Evolutionary conservation across 192 early-diverging fungal species (phyloP).

Genomic region (Dimargaris cristalligena): DNA sequence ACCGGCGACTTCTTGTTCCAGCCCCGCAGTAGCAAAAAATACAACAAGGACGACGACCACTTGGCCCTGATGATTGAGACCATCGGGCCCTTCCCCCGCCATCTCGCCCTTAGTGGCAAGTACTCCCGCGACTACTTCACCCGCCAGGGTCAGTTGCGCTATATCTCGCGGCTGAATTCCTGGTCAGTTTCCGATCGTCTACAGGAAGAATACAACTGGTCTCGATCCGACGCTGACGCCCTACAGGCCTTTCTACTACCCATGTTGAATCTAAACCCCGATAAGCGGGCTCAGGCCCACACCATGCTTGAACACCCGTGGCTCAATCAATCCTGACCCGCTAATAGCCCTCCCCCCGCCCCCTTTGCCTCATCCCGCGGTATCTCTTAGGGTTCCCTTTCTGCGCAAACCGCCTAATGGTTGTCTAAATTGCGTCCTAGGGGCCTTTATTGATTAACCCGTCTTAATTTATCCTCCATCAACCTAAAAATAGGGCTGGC

Average conservation of each 20-base stretch:
- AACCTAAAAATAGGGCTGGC: too few species aligned
- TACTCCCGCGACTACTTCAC: slow-evolving; percentile 79
- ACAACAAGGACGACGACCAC: slow-evolving; percentile 92
- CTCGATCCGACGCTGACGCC: slow-evolving; percentile 44
- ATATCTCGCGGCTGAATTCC: slow-evolving; percentile 71
- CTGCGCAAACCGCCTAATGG: too few species aligned
- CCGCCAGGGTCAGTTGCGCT: slow-evolving; percentile 67
- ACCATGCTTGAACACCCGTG: slow-evolving; percentile 40
- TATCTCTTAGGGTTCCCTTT: too few species aligned
- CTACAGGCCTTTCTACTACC: slow-evolving; percentile 69
- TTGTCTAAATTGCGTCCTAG: too few species aligned
- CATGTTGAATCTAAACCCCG: slow-evolving; percentile 52
- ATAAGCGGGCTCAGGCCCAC: slow-evolving; percentile 34
- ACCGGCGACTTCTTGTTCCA: slow-evolving; percentile 94
- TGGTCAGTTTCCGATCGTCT: slow-evolving; percentile 73
- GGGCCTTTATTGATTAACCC: too few species aligned
- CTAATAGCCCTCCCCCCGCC: too few species aligned
- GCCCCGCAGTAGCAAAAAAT: slow-evolving; percentile 64
- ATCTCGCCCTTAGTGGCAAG: slow-evolving; percentile 65
- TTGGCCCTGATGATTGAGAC: slow-evolving; percentile 93
- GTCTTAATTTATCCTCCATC: too few species aligned
- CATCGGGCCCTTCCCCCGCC: slow-evolving; percentile 66
- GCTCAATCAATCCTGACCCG: slow-evolving; percentile 18
- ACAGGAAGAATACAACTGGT: slow-evolving; percentile 74
- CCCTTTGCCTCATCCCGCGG: too few species aligned